Evolutionary conservation across 345 rosid genomes (phyloP).

Genomic region (Trapa bicornis): DNA sequence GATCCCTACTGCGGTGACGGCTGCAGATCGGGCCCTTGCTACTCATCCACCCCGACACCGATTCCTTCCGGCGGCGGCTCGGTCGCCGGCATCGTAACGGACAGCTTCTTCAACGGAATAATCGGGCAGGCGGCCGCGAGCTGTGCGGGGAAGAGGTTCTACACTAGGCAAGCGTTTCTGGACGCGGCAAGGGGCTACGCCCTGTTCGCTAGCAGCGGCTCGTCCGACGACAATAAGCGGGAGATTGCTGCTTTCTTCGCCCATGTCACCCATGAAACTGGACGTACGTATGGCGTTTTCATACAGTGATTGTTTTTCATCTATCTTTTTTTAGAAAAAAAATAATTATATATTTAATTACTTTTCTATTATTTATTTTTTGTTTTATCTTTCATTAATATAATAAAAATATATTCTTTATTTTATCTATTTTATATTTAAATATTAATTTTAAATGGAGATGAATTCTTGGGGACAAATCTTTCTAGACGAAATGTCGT

Average conservation of each 20-base stretch:
- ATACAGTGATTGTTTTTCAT: neutral
- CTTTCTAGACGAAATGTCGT: too few relatives aligned
- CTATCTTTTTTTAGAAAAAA: too few relatives aligned
- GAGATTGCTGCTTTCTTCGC: slow-evolving; percentile 80
- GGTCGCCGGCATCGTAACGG: slow-evolving; percentile 29
- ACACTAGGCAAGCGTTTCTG: slow-evolving; percentile 43
- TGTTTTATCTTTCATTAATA: too few relatives aligned
- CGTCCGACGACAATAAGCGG: slow-evolving; percentile 39
- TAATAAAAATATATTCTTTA: too few relatives aligned
- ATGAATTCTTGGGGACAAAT: too few relatives aligned
- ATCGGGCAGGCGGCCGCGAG: slow-evolving; percentile 28
- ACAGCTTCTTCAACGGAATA: slow-evolving; percentile 43
- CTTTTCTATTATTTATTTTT: too few relatives aligned
- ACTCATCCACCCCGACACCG: slow-evolving; percentile 13
- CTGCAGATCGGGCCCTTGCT: slow-evolving; percentile 48
- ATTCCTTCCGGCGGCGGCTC: slow-evolving; percentile 11
- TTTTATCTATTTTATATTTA: too few relatives aligned
- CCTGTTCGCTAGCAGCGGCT: slow-evolving; percentile 43
- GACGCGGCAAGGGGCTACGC: slow-evolving; percentile 34
- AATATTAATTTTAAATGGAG: too few relatives aligned
- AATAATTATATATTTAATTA: too few relatives aligned
- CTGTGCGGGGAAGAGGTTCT: slow-evolving; percentile 51
- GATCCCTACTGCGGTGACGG: slow-evolving; percentile 35
- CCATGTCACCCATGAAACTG: slow-evolving; percentile 76
- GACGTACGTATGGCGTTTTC: slow-evolving; percentile 49